These are phyloP conservation scores for Tricholoma hemisulphureum DNA, from an alignment of 768 basidiomycete genomes.

Conservation along the genomic window DNA sequence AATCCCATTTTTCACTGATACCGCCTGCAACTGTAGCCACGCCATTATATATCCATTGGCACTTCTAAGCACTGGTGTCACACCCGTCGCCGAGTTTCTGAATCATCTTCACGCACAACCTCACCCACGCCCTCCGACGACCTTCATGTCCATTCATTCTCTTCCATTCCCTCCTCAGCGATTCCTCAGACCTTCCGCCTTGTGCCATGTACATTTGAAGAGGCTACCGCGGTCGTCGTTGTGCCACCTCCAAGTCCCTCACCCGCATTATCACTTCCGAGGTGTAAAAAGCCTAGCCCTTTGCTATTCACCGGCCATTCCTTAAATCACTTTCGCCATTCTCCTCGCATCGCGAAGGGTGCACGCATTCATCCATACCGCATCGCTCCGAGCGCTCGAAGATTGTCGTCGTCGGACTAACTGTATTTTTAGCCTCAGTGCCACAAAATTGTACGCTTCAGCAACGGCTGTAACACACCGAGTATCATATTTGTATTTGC, in stretches of 20 bases:
- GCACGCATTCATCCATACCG: conserved; percentile 59
- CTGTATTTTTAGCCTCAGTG: neutral
- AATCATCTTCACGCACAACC: conserved; percentile 40
- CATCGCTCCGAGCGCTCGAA: conserved; percentile 29
- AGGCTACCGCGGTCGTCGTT: conserved; percentile 53
- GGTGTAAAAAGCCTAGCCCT: conserved; percentile 16
- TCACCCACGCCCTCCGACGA: conserved; percentile 29
- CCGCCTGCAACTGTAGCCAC: conserved; percentile 17
- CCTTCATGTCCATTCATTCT: conserved; percentile 20
- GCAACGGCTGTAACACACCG: neutral
- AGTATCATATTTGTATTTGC: conserved; percentile 16
- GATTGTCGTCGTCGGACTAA: conserved; percentile 6
- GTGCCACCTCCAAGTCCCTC: conserved; percentile 35
- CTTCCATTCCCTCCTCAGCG: conserved; percentile 5
- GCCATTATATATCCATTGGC: conserved; percentile 16
- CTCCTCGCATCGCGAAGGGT: conserved; percentile 42
- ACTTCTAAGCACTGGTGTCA: conserved; percentile 15
- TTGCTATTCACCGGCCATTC: conserved; percentile 54
- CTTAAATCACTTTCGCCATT: conserved; percentile 44
- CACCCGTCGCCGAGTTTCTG: conserved; percentile 32
- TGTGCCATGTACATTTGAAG: conserved; percentile 48
- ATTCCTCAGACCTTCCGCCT: conserved; percentile 35
- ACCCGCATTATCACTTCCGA: neutral
- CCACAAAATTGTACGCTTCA: neutral
- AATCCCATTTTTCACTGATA: neutral